Conservation (phyloP, 2,329 filamentous ascomycete genomes). For the Bimuria novae-zelandiae region DNA sequence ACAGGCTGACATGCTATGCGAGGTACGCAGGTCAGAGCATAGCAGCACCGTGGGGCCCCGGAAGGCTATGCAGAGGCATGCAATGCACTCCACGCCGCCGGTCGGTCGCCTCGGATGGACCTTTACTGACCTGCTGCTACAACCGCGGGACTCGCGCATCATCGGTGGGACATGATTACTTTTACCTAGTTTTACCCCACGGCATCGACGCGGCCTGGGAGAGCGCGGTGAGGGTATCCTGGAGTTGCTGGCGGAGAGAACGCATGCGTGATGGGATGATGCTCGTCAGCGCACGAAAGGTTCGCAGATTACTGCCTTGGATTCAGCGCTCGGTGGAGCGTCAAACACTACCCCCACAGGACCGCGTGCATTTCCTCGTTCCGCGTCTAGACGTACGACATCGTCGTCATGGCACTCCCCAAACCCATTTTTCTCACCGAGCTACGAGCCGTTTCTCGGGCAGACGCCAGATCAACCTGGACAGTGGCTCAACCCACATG, state of each 20-base stretch:
- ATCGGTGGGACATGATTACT: neutral
- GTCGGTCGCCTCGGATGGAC: neutral
- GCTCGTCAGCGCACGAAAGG: neutral
- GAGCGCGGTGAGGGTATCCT: neutral
- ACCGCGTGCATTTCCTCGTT: neutral
- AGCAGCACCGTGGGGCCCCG: neutral
- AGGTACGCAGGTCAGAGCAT: neutral
- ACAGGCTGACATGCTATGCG: neutral
- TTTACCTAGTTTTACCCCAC: neutral
- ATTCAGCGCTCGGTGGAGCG: no score
- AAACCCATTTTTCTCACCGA: neutral
- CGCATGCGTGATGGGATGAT: neutral
- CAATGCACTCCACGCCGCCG: neutral
- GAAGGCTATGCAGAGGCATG: neutral
- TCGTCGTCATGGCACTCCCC: neutral
- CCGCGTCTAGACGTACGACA: neutral
- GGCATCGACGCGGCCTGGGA: neutral
- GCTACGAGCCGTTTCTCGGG: neutral
- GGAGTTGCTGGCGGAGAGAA: neutral
- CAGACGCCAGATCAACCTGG: neutral
- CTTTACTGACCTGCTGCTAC: neutral
- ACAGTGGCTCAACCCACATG: neutral
- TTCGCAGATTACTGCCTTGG: neutral
- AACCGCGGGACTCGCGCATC: neutral
- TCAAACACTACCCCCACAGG: neutral